These are phyloP conservation scores for Hirschioporus abietinus DNA, from an alignment of 768 basidiomycete species.

Conservation along the genomic window DNA sequence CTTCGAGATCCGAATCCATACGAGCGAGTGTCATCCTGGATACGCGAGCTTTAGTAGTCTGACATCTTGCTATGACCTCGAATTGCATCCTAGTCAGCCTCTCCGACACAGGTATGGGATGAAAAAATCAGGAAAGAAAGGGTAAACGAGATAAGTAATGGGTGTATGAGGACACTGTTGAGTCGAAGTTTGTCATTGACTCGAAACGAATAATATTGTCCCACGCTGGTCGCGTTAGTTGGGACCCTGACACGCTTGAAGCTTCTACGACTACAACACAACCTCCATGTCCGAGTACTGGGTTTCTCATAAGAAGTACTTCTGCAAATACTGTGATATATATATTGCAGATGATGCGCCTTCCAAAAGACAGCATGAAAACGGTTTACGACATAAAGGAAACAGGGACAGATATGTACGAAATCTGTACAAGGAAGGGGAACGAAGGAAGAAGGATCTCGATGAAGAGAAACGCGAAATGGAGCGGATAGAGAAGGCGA, in stretches of 20 bases:
- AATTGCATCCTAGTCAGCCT: slow-evolving; percentile 55
- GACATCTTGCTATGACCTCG: slow-evolving; percentile 74
- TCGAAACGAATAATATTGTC: not conserved
- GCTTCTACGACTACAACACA: not conserved
- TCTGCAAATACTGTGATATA: slow-evolving; percentile 96
- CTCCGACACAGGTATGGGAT: too few relatives aligned
- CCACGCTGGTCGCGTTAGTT: not conserved
- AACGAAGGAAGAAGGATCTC: slow-evolving; percentile 76
- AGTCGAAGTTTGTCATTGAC: too few relatives aligned
- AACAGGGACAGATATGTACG: slow-evolving; percentile 90
- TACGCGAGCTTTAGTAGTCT: slow-evolving; percentile 77
- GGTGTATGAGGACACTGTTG: too few relatives aligned
- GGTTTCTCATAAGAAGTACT: slow-evolving; percentile 90
- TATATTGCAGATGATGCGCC: slow-evolving; percentile 96
- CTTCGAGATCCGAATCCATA: slow-evolving; percentile 30
- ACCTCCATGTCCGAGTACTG: slow-evolving; percentile 81
- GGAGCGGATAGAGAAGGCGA: slow-evolving; percentile 75
- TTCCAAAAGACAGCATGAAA: slow-evolving; percentile 88
- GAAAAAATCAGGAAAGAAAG: not conserved
- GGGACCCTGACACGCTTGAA: not conserved
- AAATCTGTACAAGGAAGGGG: slow-evolving; percentile 88
- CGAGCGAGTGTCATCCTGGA: slow-evolving; percentile 82
- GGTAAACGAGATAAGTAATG: not conserved
- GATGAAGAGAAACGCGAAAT: slow-evolving; percentile 89
- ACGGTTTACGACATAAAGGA: slow-evolving; percentile 89